These are phyloP conservation scores for Nissolia schottii DNA, from an alignment of 306 rosid species.

Conservation along the genomic window DNA sequence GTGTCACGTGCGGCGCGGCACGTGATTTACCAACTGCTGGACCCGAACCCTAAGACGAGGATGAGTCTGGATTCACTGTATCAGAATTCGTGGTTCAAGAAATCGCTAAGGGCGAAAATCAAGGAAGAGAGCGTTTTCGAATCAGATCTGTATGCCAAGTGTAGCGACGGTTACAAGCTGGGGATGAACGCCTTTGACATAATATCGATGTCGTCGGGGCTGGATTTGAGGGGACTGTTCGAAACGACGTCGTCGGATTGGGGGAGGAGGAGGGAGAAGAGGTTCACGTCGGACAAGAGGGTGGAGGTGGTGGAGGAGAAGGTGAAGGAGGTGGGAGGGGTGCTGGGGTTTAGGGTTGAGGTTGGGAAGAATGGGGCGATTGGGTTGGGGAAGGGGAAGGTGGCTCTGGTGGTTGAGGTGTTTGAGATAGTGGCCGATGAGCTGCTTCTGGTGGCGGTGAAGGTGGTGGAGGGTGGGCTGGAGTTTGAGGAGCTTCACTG, in stretches of 20 bases:
- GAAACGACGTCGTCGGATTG: conserved; percentile 34
- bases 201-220: conserved; percentile 82
- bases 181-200: conserved; percentile 83
- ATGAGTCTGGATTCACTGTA: conserved; percentile 38
- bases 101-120: conserved; percentile 12
- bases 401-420: conserved; percentile 49
- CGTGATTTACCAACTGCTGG: conserved; percentile 56
- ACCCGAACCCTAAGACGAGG: conserved; percentile 69
- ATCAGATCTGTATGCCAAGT: conserved; percentile 3
- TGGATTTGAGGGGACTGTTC: conserved; percentile 71
- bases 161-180: conserved; percentile 12
- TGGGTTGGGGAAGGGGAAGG: conserved; percentile 65
- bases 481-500: conserved; percentile 62
- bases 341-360: conserved; percentile 58
- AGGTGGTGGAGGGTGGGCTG: conserved; percentile 49
- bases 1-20: conserved; percentile 51
- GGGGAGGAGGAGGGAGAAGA: conserved; percentile 34
- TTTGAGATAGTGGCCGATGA: conserved; percentile 37
- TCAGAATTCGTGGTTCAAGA: conserved; percentile 54
- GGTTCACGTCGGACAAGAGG: conserved; percentile 46
- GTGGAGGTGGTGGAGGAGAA: conserved; percentile 49
- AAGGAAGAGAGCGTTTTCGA: conserved; percentile 24
- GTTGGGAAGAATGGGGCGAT: conserved; percentile 57
- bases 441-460: conserved; percentile 50
- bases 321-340: conserved; percentile 52